Percentiles rank a stretch among this genome's conserved stretches.
Conservation (phyloP, 352 stramenopile species). For the Vaucheria bursata region DNA sequence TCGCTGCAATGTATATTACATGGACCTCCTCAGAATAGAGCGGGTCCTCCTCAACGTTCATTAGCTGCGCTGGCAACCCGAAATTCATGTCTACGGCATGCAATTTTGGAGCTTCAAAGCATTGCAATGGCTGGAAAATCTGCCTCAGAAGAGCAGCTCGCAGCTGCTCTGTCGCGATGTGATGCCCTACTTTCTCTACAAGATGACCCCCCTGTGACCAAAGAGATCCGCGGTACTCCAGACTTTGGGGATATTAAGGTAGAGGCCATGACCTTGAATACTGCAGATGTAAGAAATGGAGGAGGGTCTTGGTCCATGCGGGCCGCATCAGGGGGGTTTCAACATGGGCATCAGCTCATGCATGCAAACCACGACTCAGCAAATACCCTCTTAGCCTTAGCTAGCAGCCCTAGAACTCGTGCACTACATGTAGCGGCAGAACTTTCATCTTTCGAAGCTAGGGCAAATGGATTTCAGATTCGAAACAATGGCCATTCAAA, state of each 20-base stretch:
- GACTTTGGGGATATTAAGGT: neutral
- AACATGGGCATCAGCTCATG: neutral
- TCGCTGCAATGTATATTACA: neutral
- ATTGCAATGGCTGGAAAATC: neutral
- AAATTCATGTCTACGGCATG: neutral
- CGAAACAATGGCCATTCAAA: no score
- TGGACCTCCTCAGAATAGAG: neutral
- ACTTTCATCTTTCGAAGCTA: neutral
- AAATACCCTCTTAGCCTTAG: slow-evolving; percentile 1
- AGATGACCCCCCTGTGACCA: slow-evolving; percentile 6
- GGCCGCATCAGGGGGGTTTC: neutral
- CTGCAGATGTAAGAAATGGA: neutral
- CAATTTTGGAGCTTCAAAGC: slow-evolving; percentile 3
- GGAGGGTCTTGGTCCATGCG: slow-evolving; percentile 19
- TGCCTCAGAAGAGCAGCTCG: slow-evolving; percentile 1
- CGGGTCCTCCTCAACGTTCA: neutral
- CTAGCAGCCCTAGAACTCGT: neutral
- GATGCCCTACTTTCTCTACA: neutral
- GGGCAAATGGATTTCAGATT: no score
- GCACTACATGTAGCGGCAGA: neutral
- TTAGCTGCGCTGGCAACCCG: neutral
- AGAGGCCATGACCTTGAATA: neutral
- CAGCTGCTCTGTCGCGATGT: neutral
- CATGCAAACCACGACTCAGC: neutral
- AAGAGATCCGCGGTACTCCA: neutral